Evolutionary conservation across 768 basidiomycete species (phyloP).

Genomic region (Mycena rosella): DNA sequence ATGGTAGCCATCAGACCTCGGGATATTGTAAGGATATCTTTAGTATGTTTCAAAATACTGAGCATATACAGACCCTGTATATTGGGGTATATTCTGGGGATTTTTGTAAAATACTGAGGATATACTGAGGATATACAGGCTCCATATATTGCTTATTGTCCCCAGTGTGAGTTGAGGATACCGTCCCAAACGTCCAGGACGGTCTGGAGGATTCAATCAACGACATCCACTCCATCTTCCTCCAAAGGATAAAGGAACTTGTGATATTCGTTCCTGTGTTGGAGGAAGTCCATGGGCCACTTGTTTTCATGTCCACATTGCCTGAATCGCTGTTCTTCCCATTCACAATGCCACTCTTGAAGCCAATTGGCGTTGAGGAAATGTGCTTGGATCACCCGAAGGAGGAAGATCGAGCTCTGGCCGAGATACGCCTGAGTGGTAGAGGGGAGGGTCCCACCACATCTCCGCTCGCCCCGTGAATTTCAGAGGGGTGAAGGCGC

Average conservation of each 20-base stretch:
- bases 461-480: not conserved
- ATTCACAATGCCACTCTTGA: not conserved
- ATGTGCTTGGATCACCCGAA: constrained; percentile 4
- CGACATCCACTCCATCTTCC: not conserved
- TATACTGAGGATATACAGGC: too few species aligned
- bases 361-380: constrained; percentile 24
- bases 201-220: not conserved
- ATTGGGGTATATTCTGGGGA: too few species aligned
- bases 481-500: constrained; percentile 7
- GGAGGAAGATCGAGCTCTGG: constrained; percentile 1
- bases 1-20: too few species aligned
- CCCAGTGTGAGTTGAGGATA: constrained; percentile 13
- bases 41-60: too few species aligned
- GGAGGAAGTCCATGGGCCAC: constrained; percentile 11
- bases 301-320: not conserved
- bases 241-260: constrained; percentile 4
- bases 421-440: not conserved
- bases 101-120: too few species aligned
- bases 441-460: constrained; percentile 13
- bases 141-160: too few species aligned
- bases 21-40: too few species aligned
- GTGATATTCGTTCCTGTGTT: not conserved
- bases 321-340: constrained; percentile 18
- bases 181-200: not conserved
- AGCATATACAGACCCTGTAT: too few species aligned